Conservation (phyloP, 352 stramenopile species). For the Pythium biforme region DNA sequence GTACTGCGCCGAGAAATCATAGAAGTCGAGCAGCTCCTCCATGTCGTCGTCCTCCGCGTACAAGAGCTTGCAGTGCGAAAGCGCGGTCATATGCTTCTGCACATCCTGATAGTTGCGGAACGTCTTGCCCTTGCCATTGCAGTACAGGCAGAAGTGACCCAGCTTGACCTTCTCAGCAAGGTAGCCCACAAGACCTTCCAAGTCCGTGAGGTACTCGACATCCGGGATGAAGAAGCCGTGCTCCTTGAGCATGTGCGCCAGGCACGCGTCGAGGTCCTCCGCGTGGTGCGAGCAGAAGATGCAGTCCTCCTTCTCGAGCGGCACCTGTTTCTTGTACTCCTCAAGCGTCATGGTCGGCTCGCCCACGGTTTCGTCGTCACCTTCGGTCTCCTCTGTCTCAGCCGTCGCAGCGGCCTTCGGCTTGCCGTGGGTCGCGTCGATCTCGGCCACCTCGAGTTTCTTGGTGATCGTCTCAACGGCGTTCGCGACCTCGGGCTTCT, state of each 20-base stretch:
- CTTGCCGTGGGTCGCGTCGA: slow-evolving; percentile 27
- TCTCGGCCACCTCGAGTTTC: slow-evolving; percentile 46
- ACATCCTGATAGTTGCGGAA: slow-evolving; percentile 90
- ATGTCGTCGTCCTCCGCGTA: slow-evolving; percentile 91
- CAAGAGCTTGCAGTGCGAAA: slow-evolving; percentile 89
- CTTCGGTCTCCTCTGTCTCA: slow-evolving; percentile 27
- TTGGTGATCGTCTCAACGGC: slow-evolving; percentile 69
- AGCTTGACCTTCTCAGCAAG: slow-evolving; percentile 95
- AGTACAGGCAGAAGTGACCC: slow-evolving; percentile 95
- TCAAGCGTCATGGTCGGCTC: slow-evolving; percentile 59
- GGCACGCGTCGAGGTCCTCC: slow-evolving; percentile 58
- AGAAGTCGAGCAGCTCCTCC: slow-evolving; percentile 89
- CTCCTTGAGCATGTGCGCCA: slow-evolving; percentile 91
- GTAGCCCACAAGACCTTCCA: slow-evolving; percentile 91
- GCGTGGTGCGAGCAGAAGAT: slow-evolving; percentile 78
- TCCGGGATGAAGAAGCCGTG: slow-evolving; percentile 97
- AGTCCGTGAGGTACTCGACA: slow-evolving; percentile 89
- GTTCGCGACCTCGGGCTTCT: slow-evolving; percentile 44
- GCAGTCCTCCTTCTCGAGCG: slow-evolving; percentile 77
- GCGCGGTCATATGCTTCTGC: slow-evolving; percentile 94
- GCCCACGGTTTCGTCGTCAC: slow-evolving; percentile 54
- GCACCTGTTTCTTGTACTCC: slow-evolving; percentile 73
- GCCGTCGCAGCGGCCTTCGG: slow-evolving; percentile 21
- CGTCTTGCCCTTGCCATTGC: slow-evolving; percentile 87
- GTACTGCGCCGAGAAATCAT: slow-evolving; percentile 90